A percentile compares a stretch with the other conserved stretches of the same genome.
Evolutionary conservation across 495 filamentous ascomycete species (phyloP).

Genomic region (Lophiostoma macrostomum): DNA sequence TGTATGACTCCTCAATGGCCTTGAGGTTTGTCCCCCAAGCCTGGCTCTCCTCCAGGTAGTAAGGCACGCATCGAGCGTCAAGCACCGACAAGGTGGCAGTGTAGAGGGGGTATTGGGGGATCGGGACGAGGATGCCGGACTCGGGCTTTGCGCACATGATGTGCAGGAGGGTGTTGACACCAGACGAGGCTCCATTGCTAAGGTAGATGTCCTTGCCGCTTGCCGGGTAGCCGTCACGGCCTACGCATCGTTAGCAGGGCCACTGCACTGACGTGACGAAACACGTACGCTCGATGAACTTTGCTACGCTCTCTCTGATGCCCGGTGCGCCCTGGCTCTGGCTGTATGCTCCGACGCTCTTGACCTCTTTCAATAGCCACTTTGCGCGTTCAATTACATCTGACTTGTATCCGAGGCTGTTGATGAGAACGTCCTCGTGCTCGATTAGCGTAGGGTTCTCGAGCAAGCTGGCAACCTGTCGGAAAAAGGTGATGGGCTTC

Average conservation of each 20-base stretch:
- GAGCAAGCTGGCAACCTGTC: slow-evolving; percentile 90
- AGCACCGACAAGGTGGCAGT: slow-evolving; percentile 87
- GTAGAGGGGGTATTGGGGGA: slow-evolving; percentile 97
- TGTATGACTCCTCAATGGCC: slow-evolving; percentile 66
- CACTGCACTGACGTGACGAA: neutral
- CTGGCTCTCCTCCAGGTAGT: slow-evolving; percentile 81
- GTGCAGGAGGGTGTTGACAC: slow-evolving; percentile 88
- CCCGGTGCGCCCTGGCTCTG: slow-evolving; percentile 82
- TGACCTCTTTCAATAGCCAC: slow-evolving; percentile 73
- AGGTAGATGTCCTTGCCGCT: slow-evolving; percentile 78
- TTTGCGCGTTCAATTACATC: slow-evolving; percentile 85
- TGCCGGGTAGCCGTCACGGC: slow-evolving; percentile 81
- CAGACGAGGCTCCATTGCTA: slow-evolving; percentile 85
- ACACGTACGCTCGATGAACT: slow-evolving; percentile 76
- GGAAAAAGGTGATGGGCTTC: slow-evolving; percentile 98
- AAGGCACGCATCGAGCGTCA: slow-evolving; percentile 84
- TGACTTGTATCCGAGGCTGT: slow-evolving; percentile 69
- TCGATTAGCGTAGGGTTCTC: slow-evolving; percentile 85
- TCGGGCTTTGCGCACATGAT: slow-evolving; percentile 77
- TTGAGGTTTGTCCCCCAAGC: slow-evolving; percentile 82
- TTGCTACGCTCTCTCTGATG: slow-evolving; percentile 84
- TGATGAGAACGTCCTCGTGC: slow-evolving; percentile 66
- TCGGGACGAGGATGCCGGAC: slow-evolving; percentile 86
- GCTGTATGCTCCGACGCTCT: slow-evolving; percentile 94
- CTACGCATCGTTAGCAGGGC: slow-evolving; percentile 38